Conservation (phyloP, 768 basidiomycete species). For the Termitomyces sp. region DNA sequence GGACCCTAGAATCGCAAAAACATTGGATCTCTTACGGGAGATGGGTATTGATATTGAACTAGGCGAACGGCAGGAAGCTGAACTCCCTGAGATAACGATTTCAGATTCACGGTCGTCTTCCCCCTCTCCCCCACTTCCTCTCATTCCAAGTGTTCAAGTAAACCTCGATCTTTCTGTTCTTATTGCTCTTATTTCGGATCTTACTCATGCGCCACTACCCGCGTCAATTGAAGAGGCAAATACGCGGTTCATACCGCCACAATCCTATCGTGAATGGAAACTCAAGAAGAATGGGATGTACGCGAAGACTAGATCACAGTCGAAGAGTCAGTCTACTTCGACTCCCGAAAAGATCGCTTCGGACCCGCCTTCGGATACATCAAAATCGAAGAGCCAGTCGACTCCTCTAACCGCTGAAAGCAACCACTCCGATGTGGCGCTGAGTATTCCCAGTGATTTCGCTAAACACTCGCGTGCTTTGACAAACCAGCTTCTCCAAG, state of each 20-base stretch:
- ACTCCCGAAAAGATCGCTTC: neutral
- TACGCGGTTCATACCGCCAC: constrained; percentile 58
- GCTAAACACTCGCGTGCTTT: constrained; percentile 67
- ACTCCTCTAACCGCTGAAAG: constrained; percentile 8
- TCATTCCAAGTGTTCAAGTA: constrained; percentile 54
- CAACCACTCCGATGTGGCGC: constrained; percentile 22
- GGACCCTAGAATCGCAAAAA: constrained; percentile 60
- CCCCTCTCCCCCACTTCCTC: constrained; percentile 13
- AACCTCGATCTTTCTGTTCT: constrained; percentile 84
- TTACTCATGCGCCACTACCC: constrained; percentile 73
- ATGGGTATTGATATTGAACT: constrained; percentile 69
- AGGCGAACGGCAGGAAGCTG: constrained; percentile 45
- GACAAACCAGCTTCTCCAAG: constrained; percentile 68
- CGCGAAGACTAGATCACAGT: constrained; percentile 15
- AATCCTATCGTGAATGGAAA: constrained; percentile 61
- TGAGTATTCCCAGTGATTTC: constrained; percentile 31
- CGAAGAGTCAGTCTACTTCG: constrained; percentile 7
- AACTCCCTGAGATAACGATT: constrained; percentile 15
- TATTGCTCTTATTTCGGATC: constrained; percentile 80
- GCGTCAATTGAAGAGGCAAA: constrained; percentile 51
- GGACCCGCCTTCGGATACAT: neutral
- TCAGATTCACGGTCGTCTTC: constrained; percentile 8
- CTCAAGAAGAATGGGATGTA: constrained; percentile 24
- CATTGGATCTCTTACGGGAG: constrained; percentile 47
- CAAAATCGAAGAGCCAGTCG: constrained; percentile 3